Evolutionary conservation across 2,329 filamentous ascomycete species (phyloP).

Genomic region (Penicillium sp.): DNA sequence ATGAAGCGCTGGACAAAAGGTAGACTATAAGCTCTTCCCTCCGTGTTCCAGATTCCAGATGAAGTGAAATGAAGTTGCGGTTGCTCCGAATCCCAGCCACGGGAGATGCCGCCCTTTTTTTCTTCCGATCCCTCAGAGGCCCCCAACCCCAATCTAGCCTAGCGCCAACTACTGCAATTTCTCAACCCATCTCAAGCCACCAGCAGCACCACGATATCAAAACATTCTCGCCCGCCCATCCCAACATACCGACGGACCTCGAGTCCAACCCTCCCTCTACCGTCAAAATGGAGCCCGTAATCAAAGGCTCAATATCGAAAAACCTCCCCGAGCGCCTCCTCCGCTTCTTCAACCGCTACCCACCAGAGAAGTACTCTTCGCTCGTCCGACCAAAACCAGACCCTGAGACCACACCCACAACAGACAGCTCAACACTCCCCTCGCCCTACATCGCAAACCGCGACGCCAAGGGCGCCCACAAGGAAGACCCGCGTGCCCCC

Average conservation of each 20-base stretch:
- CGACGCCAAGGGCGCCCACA: conserved; percentile 47
- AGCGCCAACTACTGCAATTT: conserved; percentile 28
- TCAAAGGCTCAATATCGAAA: conserved; percentile 13
- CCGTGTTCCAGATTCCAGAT: background rate
- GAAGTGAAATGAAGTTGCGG: background rate
- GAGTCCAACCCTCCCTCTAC: background rate
- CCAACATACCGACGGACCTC: too few relatives aligned
- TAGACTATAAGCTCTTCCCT: background rate
- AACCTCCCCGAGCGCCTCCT: conserved; percentile 75
- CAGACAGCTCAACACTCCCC: conserved; percentile 34
- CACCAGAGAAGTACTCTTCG: conserved; percentile 63
- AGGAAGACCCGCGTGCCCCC: conserved; percentile 36
- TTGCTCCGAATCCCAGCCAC: conserved; percentile 16
- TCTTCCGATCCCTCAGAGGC: conserved; percentile 15
- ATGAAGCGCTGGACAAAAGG: background rate
- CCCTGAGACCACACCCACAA: conserved; percentile 31
- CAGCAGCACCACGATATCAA: background rate
- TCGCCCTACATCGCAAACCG: conserved; percentile 48
- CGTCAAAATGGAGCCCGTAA: conserved; percentile 20
- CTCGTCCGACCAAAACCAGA: conserved; percentile 36
- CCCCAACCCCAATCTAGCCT: conserved; percentile 25
- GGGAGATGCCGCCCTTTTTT: conserved; percentile 21
- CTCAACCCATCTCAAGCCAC: conserved; percentile 11
- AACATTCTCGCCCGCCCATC: background rate
- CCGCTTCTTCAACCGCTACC: conserved; percentile 88